Conservation (phyloP, 1,284 basidiomycete species). For the Irpex sp. region DNA sequence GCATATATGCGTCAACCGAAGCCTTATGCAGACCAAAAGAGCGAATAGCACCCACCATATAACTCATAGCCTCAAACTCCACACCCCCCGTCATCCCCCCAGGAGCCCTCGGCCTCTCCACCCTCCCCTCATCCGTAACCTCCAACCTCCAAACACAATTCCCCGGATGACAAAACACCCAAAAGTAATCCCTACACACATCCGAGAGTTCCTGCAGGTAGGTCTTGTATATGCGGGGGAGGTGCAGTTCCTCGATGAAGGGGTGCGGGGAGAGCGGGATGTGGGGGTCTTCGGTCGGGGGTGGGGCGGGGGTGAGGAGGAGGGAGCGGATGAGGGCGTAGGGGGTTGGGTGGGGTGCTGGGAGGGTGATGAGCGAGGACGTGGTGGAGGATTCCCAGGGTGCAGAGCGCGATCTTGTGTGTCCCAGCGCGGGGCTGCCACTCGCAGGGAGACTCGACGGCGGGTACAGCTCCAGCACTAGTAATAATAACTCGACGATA, state of each 20-base stretch:
- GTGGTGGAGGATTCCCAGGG: conserved; percentile 28
- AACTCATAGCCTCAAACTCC: conserved; percentile 95
- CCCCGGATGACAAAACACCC: conserved; percentile 96
- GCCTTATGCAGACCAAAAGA: no score
- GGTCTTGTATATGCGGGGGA: conserved; percentile 84
- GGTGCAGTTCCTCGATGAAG: conserved; percentile 85
- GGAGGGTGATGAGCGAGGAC: conserved; percentile 55
- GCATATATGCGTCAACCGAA: no score
- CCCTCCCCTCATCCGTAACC: conserved; percentile 78
- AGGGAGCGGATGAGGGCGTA: conserved; percentile 70
- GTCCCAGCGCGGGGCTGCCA: conserved; percentile 19
- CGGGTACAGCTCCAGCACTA: conserved; percentile 84
- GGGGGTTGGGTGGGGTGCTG: conserved; percentile 66
- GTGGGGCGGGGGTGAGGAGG: conserved; percentile 73
- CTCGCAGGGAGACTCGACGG: conserved; percentile 53
- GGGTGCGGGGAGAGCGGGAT: conserved; percentile 74
- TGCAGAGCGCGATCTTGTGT: conserved; percentile 24
- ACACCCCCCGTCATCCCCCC: conserved; percentile 99
- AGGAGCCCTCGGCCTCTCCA: conserved; percentile 91
- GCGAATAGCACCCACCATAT: conserved; percentile 64
- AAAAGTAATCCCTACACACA: conserved; percentile 94
- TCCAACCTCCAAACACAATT: conserved; percentile 87
- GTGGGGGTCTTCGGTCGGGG: conserved; percentile 62
- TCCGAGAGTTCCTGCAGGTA: conserved; percentile 89
- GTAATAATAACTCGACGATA: conserved; percentile 81